Percentiles rank a stretch among this genome's conserved stretches.
phyloP scores from a whole-genome alignment of 225 moss, liverwort and hornwort species.

The Thuidium tamariscinum region DNA sequence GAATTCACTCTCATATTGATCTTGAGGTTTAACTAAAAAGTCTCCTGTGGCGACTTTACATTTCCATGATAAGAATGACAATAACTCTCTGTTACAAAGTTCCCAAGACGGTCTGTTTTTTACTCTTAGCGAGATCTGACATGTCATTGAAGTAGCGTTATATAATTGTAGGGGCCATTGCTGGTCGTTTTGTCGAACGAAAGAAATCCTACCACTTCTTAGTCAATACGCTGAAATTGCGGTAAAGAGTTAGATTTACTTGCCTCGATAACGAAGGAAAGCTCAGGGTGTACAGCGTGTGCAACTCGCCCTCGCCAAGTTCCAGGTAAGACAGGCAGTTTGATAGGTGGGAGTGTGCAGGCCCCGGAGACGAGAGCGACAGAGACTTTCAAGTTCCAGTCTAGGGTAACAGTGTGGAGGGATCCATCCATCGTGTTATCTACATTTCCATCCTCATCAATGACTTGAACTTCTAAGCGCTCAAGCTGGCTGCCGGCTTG shows the following conservation, averaged over 20 bases:
- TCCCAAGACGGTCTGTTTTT: neutral
- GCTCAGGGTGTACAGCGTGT: conserved; percentile 23
- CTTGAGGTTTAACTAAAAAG: neutral
- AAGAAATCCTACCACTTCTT: neutral
- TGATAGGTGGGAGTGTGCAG: conserved; percentile 28
- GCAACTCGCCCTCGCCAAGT: conserved; percentile 34
- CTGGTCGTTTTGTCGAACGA: neutral
- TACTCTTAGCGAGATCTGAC: neutral
- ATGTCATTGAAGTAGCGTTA: neutral
- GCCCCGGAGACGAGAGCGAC: conserved; percentile 4
- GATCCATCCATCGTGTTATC: conserved; percentile 31
- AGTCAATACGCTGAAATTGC: neutral
- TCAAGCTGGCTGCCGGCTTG: conserved; percentile 21
- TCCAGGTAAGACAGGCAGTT: conserved; percentile 18
- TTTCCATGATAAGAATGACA: neutral
- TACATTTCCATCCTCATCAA: conserved; percentile 31
- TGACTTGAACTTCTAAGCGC: conserved; percentile 24
- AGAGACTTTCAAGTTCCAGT: conserved; percentile 18
- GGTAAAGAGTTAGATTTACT: neutral
- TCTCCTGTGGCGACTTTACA: neutral
- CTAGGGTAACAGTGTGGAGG: conserved; percentile 23
- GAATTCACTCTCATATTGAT: neutral
- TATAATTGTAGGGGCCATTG: neutral
- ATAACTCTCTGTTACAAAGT: neutral
- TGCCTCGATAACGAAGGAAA: conserved; percentile 25